Percentiles rank a stretch among this genome's conserved stretches.
Conservation (phyloP, 768 basidiomycete species). For the Serendipita sp. region DNA sequence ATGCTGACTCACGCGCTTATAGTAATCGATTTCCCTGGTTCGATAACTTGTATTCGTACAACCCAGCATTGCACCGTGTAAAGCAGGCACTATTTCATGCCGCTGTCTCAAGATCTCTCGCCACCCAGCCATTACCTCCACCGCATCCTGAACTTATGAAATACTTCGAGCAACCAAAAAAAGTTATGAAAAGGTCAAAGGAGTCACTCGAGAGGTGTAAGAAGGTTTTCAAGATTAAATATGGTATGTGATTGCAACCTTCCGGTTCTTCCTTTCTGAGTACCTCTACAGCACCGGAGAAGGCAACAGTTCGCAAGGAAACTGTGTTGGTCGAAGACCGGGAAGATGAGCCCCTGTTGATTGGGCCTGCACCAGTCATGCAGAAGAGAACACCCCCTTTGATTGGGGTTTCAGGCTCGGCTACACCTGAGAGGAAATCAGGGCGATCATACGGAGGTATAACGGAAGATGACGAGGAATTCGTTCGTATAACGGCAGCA, state of each 20-base stretch:
- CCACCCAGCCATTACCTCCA: slow-evolving; percentile 58
- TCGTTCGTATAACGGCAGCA: slow-evolving; percentile 5
- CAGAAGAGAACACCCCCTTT: slow-evolving; percentile 16
- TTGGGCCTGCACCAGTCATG: slow-evolving; percentile 20
- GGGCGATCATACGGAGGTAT: slow-evolving; percentile 2
- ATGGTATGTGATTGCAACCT: slow-evolving; percentile 30
- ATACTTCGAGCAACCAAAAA: slow-evolving; percentile 66
- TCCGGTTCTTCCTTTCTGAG: neutral
- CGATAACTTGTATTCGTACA: slow-evolving; percentile 58
- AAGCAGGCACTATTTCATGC: slow-evolving; percentile 89
- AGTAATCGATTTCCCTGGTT: slow-evolving; percentile 63
- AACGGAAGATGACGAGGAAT: slow-evolving; percentile 8
- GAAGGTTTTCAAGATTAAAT: slow-evolving; percentile 55
- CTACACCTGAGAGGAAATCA: slow-evolving; percentile 4
- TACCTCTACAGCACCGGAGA: slow-evolving; percentile 34
- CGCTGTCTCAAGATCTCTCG: slow-evolving; percentile 61
- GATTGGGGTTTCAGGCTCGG: neutral
- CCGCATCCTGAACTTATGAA: slow-evolving; percentile 73
- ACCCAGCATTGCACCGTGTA: slow-evolving; percentile 76
- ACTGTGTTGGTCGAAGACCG: slow-evolving; percentile 46
- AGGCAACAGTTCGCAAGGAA: slow-evolving; percentile 32
- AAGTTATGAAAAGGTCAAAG: slow-evolving; percentile 44
- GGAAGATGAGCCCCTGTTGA: slow-evolving; percentile 22
- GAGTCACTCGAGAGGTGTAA: slow-evolving; percentile 45
- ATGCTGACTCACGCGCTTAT: slow-evolving; percentile 1